Conservation (phyloP, 1,284 basidiomycete genomes). For the Malassezia brasiliensis region DNA sequence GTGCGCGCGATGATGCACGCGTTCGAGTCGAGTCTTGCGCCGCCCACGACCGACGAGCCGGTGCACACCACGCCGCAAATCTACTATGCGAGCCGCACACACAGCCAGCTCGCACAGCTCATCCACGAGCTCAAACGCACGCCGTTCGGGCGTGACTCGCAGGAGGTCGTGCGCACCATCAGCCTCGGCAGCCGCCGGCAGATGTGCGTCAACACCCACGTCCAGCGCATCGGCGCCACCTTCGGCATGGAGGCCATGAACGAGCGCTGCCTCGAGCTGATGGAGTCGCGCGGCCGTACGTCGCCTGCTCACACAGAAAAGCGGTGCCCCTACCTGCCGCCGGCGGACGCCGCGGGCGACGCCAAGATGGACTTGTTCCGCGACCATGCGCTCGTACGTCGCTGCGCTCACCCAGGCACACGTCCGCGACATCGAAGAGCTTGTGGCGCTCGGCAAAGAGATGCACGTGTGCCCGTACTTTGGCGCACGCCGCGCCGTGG, state of each 20-base stretch:
- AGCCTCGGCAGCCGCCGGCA: conserved; percentile 77
- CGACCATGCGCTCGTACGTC: conserved; percentile 70
- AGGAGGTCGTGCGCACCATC: conserved; percentile 25
- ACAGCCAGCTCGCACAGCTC: conserved; percentile 86
- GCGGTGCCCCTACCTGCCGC: conserved; percentile 66
- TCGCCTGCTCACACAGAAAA: conserved; percentile 2
- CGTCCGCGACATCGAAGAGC: conserved; percentile 88
- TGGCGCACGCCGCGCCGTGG: conserved; percentile 72
- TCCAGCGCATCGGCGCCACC: conserved; percentile 53
- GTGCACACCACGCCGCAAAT: conserved; percentile 52
- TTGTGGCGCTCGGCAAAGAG: conserved; percentile 62
- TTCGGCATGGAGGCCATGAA: conserved; percentile 65
- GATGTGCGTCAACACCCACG: conserved; percentile 78
- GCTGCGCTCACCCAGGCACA: conserved; percentile 33
- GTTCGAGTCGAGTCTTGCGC: conserved; percentile 36
- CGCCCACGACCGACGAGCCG: conserved; percentile 19
- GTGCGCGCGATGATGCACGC: conserved; percentile 66
- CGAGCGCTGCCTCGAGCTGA: conserved; percentile 77
- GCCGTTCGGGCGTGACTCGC: conserved; percentile 47
- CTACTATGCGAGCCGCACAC: conserved; percentile 86
- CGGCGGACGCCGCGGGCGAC: conserved; percentile 45
- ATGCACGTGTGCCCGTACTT: conserved; percentile 83
- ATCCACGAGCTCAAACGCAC: conserved; percentile 74
- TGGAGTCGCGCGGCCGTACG: conserved; percentile 51
- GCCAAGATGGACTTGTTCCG: conserved; percentile 68